Base-by-base conservation (phyloP, 352 stramenopile species). In the Pythium oligandrum region DNA sequence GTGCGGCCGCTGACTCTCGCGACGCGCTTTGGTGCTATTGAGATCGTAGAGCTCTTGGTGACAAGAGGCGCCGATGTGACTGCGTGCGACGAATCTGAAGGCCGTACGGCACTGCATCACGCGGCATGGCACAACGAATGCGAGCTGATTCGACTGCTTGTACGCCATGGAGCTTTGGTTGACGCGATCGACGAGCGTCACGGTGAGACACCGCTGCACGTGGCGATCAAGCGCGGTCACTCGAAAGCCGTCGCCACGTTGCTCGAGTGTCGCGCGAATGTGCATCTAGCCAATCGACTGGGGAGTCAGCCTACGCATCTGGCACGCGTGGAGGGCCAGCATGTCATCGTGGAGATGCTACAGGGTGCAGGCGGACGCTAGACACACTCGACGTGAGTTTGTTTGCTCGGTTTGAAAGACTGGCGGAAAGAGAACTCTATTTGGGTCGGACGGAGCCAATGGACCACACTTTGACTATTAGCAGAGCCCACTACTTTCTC, bases 201-300 rank as follows among this genome's bases (percentile, higher is more conserved):
- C 32, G 26, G 46, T 6, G 62, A 70, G 33, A 63, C 57, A 10
- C 47, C 62, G 5, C 62, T 70, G 31, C 62, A 70, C 38, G 62
- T 70, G 34, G 62, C 62, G 0, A 46, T 52, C 34, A 70, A 66
- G 45, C 45, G 30, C 34, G 57, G 57, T 38, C 46, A 55, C 49
- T 9, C 48, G 9, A 38, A 55, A 8, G 53, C 57, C 11, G 53
- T 66, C 6, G 34, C 31, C 3, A 9, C 38, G 40, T 46, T 70
- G 32, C 34, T 70, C 9, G 44, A 49, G 10, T 58, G 33, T 40
- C 37, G 40, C 9, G 62, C 57, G 11, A 44, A 53, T 36, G 6
- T 55, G 17, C 17, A 26, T 26, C 17, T 26, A 26, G 17, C 17
- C 17, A 26, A 26, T 26, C 17, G 17, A 26, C 17, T 26, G 17